Conservation (phyloP, 768 basidiomycete species). For the Auriculariales sp. region DNA sequence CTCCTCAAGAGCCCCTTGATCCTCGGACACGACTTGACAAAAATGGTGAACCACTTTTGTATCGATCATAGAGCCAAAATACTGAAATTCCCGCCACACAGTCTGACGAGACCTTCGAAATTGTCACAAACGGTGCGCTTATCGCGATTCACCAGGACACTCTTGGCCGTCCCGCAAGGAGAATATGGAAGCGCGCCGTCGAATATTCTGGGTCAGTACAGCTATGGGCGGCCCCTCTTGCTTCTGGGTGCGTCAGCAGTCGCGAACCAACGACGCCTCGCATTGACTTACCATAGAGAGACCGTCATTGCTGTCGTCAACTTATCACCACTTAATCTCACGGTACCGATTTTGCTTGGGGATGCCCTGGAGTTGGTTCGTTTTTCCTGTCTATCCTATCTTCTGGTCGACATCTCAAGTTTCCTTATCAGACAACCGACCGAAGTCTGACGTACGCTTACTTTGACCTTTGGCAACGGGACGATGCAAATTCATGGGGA, state of each 20-base stretch:
- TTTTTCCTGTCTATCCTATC: background rate
- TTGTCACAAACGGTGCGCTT: slow-evolving; percentile 24
- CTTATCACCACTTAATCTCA: slow-evolving; percentile 17
- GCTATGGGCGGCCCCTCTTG: slow-evolving; percentile 19
- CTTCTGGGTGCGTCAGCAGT: slow-evolving; percentile 15
- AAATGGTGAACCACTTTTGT: slow-evolving; percentile 16
- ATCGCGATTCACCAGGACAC: slow-evolving; percentile 23
- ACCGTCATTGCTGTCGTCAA: slow-evolving; percentile 23
- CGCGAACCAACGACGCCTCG: background rate
- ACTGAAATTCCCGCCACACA: slow-evolving; percentile 1
- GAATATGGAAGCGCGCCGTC: slow-evolving; percentile 19
- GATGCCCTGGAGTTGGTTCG: slow-evolving; percentile 23
- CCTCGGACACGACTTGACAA: slow-evolving; percentile 24
- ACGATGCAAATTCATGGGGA: slow-evolving; percentile 20
- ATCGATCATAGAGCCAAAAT: background rate
- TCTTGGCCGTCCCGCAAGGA: slow-evolving; percentile 16
- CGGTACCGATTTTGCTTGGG: slow-evolving; percentile 13
- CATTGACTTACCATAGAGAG: slow-evolving; percentile 9
- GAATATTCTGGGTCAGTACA: slow-evolving; percentile 14
- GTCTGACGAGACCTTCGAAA: slow-evolving; percentile 20
- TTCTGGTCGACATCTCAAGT: background rate
- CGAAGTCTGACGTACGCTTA: slow-evolving; percentile 6
- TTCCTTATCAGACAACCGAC: slow-evolving; percentile 1
- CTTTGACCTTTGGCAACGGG: slow-evolving; percentile 22
- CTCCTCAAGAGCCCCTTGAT: slow-evolving; percentile 28